Conservation (phyloP, 345 rosid species). For the Kernera saxatilis region DNA sequence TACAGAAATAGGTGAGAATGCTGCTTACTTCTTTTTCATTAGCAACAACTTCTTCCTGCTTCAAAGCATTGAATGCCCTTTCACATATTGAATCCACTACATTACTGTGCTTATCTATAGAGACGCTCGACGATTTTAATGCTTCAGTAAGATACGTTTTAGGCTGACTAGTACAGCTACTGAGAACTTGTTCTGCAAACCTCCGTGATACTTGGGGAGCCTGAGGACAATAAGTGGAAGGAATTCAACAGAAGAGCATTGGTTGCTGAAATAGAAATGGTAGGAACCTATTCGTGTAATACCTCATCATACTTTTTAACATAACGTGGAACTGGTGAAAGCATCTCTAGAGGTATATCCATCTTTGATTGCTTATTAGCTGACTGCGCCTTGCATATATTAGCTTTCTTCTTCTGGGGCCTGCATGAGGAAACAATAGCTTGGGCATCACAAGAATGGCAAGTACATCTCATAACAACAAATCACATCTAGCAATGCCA, state of each 20-base stretch:
- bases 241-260: constrained; percentile 2
- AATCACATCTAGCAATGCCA: too few relatives aligned
- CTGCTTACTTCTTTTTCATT: constrained; percentile 45
- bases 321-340: constrained; percentile 54
- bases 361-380: too few relatives aligned
- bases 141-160: constrained; percentile 56
- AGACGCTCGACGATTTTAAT: constrained; percentile 43
- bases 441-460: too few relatives aligned
- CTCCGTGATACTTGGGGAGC: constrained; percentile 55
- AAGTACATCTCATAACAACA: too few relatives aligned
- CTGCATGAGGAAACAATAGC: too few relatives aligned
- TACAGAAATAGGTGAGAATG: not conserved
- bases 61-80: constrained; percentile 36
- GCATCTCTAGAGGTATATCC: constrained; percentile 53
- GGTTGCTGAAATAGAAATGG: constrained; percentile 5
- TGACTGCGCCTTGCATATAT: too few relatives aligned
- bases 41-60: constrained; percentile 34
- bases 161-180: constrained; percentile 53
- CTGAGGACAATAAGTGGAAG: constrained; percentile 39
- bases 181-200: constrained; percentile 68
- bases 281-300: not conserved
- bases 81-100: constrained; percentile 59
- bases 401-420: too few relatives aligned
- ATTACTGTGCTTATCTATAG: constrained; percentile 48
- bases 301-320: constrained; percentile 71